Conservation (phyloP, 805 yeast genomes). For the Lachancea lanzarotensis region DNA sequence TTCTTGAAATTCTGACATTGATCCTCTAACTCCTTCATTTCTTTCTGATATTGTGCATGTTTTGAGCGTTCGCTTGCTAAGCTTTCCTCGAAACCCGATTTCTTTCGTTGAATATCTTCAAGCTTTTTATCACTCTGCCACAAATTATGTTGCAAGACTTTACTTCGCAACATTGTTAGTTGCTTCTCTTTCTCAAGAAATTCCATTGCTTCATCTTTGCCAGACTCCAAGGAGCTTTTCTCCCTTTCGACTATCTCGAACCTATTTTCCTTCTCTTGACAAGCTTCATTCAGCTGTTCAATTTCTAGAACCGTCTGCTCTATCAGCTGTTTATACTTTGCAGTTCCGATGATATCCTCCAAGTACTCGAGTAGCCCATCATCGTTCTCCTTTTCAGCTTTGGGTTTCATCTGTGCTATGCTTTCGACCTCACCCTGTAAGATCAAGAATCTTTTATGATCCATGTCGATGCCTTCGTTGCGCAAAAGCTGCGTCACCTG, state of each 20-base stretch:
- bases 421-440: conserved; percentile 98
- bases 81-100: conserved; percentile 37
- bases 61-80: conserved; percentile 40
- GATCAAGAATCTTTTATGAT: conserved; percentile 89
- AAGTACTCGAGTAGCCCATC: conserved; percentile 91
- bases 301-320: conserved; percentile 55
- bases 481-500: conserved; percentile 71
- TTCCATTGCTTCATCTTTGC: conserved; percentile 61
- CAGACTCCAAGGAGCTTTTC: conserved; percentile 52
- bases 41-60: conserved; percentile 36
- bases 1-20: conserved; percentile 23
- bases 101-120: conserved; percentile 33
- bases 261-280: conserved; percentile 74
- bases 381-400: conserved; percentile 85
- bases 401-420: conserved; percentile 97
- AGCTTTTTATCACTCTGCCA: conserved; percentile 37
- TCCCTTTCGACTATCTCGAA: conserved; percentile 76
- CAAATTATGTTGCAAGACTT: conserved; percentile 49
- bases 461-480: conserved; percentile 84
- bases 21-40: conserved; percentile 31
- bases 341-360: conserved; percentile 95
- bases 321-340: conserved; percentile 70
- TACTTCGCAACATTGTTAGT: conserved; percentile 45
- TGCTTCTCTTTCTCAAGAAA: conserved; percentile 61
- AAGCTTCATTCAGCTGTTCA: conserved; percentile 71